Percentiles rank a stretch among this genome's conserved stretches.
phyloP scores from a whole-genome alignment of 2,329 filamentous ascomycete species.

The Teratosphaeria nubilosa region DNA sequence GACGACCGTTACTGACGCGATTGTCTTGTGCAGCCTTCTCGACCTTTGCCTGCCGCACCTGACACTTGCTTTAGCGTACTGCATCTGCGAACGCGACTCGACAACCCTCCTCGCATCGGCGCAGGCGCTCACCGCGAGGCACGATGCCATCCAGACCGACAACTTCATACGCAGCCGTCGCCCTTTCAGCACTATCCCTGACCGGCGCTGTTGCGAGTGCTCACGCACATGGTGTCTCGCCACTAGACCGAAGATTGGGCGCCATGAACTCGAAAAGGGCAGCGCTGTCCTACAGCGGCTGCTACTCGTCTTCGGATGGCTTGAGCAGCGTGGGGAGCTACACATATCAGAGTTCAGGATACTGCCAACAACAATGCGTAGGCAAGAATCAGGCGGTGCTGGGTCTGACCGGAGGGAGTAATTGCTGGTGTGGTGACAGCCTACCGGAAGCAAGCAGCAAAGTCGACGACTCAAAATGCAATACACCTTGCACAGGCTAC shows the following conservation, averaged over 20 bases:
- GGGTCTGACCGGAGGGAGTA: slow-evolving; percentile 48
- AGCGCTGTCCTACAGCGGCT: slow-evolving; percentile 33
- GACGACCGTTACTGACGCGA: neutral
- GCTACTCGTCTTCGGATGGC: slow-evolving; percentile 40
- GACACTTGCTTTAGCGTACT: neutral
- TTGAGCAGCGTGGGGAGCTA: slow-evolving; percentile 40
- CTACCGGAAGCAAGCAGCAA: slow-evolving; percentile 51
- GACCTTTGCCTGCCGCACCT: neutral
- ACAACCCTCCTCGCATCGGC: slow-evolving; percentile 10
- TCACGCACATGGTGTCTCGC: slow-evolving; percentile 2
- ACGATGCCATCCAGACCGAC: slow-evolving; percentile 15
- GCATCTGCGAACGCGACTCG: neutral
- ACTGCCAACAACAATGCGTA: slow-evolving; percentile 45
- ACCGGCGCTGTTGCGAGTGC: neutral
- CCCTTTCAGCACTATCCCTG: slow-evolving; percentile 7
- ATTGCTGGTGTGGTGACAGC: slow-evolving; percentile 64
- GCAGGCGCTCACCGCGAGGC: slow-evolving; percentile 4
- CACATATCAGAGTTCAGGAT: slow-evolving; percentile 45
- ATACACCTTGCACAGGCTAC: slow-evolving; percentile 55
- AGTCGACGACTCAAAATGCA: slow-evolving; percentile 52
- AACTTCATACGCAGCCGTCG: slow-evolving; percentile 6
- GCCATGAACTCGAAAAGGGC: neutral
- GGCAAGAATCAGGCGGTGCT: slow-evolving; percentile 45
- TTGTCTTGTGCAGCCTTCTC: neutral
- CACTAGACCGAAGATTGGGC: neutral